Base-by-base conservation (phyloP, 2,329 filamentous ascomycete genomes). In the Fusarium longipes region DNA sequence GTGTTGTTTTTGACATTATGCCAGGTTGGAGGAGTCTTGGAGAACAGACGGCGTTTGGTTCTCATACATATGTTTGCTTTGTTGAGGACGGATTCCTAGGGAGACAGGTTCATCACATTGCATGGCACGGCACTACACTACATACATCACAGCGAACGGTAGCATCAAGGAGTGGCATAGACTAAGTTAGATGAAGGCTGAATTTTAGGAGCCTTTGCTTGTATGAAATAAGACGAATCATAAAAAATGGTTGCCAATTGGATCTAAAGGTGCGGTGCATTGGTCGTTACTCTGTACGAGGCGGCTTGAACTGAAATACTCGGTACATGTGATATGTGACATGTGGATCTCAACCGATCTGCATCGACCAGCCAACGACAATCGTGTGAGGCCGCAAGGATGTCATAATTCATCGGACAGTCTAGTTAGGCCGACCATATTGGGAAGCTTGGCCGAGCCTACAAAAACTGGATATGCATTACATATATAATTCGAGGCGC, bases 41-140 rank as follows among this genome's bases (percentile, higher is more conserved):
- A 65, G 53, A 70, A 63, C 55, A 67, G 49, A 57, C 50, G 71
- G 71, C 71, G 71, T 73, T 73, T 57, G 35, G 42, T 55, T 68
- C 51, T 52, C 51, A 40, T 48, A 39, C 51, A 40, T 48, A 39
- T 43, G 32, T 52, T 53, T 61, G 56, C 39, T 55, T 58, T 67
- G 22, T 38, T 53, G 54, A 58, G 50, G 35, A 39, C 52, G 44
- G 55, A 47, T 24, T 54, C 39, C 47, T 11, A 40, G 39, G 40
- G 54, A 50, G 44, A 22, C 33, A 57, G 39, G 57, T 22, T 36
- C 32, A 60, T 59, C 39, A 32, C 56, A 61, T 63, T 45, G 63
- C 38, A 47, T 36, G 35, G 22, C 30, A 48, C 36, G 14, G 20
- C 43, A 47, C 29, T 47, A 35, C 27, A 43, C 40, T 18, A 29